phyloP scores from a whole-genome alignment of 495 filamentous ascomycete species.

The Xylaria longipes region DNA sequence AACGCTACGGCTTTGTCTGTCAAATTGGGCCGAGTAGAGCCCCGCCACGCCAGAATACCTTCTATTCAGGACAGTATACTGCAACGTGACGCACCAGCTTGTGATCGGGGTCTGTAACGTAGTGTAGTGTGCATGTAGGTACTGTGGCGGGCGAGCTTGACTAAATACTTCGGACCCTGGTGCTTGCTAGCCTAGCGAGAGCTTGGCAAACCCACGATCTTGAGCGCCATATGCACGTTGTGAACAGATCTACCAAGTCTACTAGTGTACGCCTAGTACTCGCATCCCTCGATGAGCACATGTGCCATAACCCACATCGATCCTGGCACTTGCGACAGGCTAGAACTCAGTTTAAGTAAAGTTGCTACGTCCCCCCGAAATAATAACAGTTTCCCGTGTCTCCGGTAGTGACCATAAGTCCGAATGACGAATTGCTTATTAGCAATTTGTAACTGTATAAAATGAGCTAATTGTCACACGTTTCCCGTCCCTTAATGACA shows the following conservation, averaged over 20 bases:
- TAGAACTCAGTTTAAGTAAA: no score
- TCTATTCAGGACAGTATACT: not conserved
- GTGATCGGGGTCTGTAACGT: slow-evolving; percentile 12
- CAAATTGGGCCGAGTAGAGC: not conserved
- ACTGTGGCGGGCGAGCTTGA: no score
- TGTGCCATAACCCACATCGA: slow-evolving; percentile 8
- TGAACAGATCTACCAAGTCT: slow-evolving; percentile 14
- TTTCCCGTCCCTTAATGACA: not conserved
- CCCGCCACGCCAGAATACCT: slow-evolving; percentile 5
- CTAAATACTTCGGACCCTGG: slow-evolving; percentile 11
- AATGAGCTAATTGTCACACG: not conserved
- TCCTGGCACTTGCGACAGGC: not conserved
- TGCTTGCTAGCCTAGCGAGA: slow-evolving; percentile 17
- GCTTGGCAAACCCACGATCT: slow-evolving; percentile 21
- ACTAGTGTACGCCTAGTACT: slow-evolving; percentile 7
- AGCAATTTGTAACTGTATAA: not conserved
- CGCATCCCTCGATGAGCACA: not conserved
- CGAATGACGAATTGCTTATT: slow-evolving; percentile 3
- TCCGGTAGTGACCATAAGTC: not conserved
- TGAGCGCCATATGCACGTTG: slow-evolving; percentile 15
- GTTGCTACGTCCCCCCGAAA: no score
- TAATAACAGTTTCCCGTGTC: no score
- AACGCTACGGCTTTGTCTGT: not conserved
- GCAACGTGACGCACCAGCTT: slow-evolving; percentile 26
- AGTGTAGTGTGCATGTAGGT: not conserved